Evolutionary conservation across 1,284 basidiomycete species (phyloP).

Genomic region (Schizopora paradoxa): DNA sequence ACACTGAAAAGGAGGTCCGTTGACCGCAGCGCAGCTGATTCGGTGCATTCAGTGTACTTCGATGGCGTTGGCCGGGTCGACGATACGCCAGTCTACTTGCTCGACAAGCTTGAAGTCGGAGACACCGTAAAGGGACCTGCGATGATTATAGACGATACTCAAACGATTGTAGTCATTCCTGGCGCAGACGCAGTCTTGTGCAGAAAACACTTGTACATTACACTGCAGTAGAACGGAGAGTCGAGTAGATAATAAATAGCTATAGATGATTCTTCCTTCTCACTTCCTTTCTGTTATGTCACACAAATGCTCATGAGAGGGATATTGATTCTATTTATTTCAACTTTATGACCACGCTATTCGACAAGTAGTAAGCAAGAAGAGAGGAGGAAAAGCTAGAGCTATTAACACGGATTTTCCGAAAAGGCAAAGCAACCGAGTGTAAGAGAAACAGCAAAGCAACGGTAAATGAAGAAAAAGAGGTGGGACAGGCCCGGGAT

Average conservation of each 20-base stretch:
- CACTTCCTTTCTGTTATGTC: no score
- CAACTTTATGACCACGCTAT: no score
- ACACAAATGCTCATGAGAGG: no score
- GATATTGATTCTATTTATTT: no score
- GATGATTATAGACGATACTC: slow-evolving; percentile 89
- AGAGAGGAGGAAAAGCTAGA: no score
- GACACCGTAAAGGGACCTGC: slow-evolving; percentile 76
- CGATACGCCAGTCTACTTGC: slow-evolving; percentile 75
- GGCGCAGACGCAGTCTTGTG: slow-evolving; percentile 61
- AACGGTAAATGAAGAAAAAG: no score
- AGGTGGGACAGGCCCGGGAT: no score
- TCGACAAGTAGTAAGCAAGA: no score
- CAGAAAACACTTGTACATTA: slow-evolving; percentile 71
- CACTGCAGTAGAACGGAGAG: slow-evolving; percentile 22
- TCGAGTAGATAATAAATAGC: neutral
- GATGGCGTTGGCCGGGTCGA: slow-evolving; percentile 66
- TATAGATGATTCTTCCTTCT: no score
- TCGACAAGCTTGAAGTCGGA: slow-evolving; percentile 64
- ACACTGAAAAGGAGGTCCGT: slow-evolving; percentile 41
- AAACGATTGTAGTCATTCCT: slow-evolving; percentile 82
- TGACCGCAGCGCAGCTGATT: slow-evolving; percentile 41
- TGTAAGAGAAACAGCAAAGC: no score
- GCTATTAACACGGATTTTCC: no score
- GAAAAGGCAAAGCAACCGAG: no score
- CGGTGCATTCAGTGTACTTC: slow-evolving; percentile 70